Evolutionary conservation across 83 land plant genomes (phyloP).

Genomic region (Picea abies): DNA sequence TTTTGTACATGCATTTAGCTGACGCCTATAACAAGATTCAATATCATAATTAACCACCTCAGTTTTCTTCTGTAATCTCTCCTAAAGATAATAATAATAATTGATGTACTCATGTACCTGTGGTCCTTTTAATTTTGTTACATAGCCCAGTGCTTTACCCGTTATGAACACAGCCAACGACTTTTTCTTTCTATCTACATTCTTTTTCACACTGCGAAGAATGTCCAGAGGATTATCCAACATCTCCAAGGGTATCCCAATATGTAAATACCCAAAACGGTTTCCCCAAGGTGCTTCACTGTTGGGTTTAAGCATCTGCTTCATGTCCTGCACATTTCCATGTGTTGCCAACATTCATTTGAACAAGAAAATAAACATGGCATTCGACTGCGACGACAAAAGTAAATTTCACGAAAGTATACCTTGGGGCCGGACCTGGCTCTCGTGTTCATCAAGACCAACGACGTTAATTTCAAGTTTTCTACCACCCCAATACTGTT

Average conservation of each 20-base stretch:
- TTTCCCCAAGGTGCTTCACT: not conserved
- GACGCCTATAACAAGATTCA: not conserved
- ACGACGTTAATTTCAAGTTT: not conserved
- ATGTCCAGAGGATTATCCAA: not conserved
- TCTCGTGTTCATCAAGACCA: not conserved
- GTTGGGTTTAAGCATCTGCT: not conserved
- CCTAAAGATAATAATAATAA: too few species aligned
- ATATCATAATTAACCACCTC: too few species aligned
- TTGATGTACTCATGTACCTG: not conserved
- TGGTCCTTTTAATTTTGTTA: not conserved
- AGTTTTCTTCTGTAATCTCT: not conserved
- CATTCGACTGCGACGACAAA: not conserved
- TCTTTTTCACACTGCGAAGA: not conserved
- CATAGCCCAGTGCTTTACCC: not conserved
- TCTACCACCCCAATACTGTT: not conserved
- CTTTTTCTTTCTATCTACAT: not conserved
- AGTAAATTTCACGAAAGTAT: not conserved
- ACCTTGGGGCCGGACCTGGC: not conserved
- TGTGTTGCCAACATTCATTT: not conserved
- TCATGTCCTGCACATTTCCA: not conserved
- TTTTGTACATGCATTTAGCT: conserved; percentile 6
- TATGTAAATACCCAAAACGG: not conserved
- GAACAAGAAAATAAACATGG: not conserved
- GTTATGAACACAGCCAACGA: not conserved
- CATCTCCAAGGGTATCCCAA: not conserved